Evolutionary conservation across 768 basidiomycete species (phyloP).

Genomic region (Termitomyces sp.): DNA sequence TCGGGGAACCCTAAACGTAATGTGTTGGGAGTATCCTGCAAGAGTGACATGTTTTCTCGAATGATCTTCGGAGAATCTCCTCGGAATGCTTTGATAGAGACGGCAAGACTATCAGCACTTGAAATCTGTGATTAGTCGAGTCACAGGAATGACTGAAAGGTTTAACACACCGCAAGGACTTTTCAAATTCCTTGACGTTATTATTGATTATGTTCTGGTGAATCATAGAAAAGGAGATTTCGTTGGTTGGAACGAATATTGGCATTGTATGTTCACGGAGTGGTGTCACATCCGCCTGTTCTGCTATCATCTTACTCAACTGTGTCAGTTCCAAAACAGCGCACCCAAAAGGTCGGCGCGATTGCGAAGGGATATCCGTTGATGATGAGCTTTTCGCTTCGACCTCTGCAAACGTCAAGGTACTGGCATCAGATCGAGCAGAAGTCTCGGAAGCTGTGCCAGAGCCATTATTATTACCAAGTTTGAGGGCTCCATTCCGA

Average conservation of each 20-base stretch:
- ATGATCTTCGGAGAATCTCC: constrained; percentile 75
- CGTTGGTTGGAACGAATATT: constrained; percentile 79
- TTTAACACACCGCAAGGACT: constrained; percentile 61
- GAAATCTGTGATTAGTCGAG: neutral
- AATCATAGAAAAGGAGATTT: constrained; percentile 84
- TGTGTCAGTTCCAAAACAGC: constrained; percentile 86
- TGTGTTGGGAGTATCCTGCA: constrained; percentile 79
- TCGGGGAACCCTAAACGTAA: constrained; percentile 92
- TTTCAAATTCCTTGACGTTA: constrained; percentile 75
- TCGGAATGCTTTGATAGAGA: constrained; percentile 81
- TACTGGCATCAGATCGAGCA: constrained; percentile 27
- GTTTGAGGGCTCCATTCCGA: constrained; percentile 80
- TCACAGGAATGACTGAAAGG: neutral
- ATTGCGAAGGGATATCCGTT: constrained; percentile 38
- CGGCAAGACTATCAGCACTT: constrained; percentile 83
- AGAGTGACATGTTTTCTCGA: constrained; percentile 76
- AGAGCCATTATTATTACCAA: constrained; percentile 50
- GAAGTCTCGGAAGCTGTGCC: constrained; percentile 44
- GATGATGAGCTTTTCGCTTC: constrained; percentile 8
- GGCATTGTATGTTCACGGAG: constrained; percentile 81
- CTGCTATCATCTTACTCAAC: constrained; percentile 59
- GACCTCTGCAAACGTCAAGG: constrained; percentile 14
- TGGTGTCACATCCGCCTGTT: constrained; percentile 56
- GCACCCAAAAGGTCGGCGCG: constrained; percentile 92
- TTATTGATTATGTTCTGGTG: constrained; percentile 91